phyloP scores from a whole-genome alignment of 257 asterid species.

The Fraxinus quadrangulata region DNA sequence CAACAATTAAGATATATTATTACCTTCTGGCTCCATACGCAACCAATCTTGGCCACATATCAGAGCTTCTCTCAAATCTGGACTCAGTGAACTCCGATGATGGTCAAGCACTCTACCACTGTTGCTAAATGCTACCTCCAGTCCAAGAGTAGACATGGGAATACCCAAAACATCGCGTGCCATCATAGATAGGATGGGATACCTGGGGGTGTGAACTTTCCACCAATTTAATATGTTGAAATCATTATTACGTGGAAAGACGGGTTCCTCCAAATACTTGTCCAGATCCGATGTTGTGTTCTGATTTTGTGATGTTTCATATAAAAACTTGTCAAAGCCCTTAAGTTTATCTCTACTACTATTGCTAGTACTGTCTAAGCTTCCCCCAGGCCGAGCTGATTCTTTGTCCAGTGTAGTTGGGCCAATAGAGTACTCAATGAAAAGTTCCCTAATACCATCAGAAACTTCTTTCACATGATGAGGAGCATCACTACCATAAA shows the following conservation, averaged over 20 bases:
- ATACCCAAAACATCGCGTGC: constrained; percentile 88
- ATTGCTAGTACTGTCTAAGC: constrained; percentile 48
- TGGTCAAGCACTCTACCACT: constrained; percentile 69
- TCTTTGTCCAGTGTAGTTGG: constrained; percentile 53
- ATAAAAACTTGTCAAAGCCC: constrained; percentile 89
- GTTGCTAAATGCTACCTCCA: constrained; percentile 66
- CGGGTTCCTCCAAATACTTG: constrained; percentile 84
- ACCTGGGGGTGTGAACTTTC: constrained; percentile 98
- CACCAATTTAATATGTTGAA: constrained; percentile 96
- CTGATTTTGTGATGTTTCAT: constrained; percentile 73
- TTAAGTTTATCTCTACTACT: constrained; percentile 71
- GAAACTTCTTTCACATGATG: constrained; percentile 64
- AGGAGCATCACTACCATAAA: constrained; percentile 62
- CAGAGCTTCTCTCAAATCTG: constrained; percentile 83
- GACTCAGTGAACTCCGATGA: constrained; percentile 56
- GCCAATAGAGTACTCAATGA: constrained; percentile 67
- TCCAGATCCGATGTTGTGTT: constrained; percentile 74
- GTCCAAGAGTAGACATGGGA: constrained; percentile 80
- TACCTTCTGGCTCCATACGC: constrained; percentile 73
- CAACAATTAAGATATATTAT: constrained; percentile 9
- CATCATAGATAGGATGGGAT: constrained; percentile 88
- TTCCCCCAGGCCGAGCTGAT: constrained; percentile 41
- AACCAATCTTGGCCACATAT: constrained; percentile 96
- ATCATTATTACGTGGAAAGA: constrained; percentile 82
- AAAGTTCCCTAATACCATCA: constrained; percentile 66